Conservation (phyloP, 2,329 filamentous ascomycete species). For the Talaromyces pinophilus region DNA sequence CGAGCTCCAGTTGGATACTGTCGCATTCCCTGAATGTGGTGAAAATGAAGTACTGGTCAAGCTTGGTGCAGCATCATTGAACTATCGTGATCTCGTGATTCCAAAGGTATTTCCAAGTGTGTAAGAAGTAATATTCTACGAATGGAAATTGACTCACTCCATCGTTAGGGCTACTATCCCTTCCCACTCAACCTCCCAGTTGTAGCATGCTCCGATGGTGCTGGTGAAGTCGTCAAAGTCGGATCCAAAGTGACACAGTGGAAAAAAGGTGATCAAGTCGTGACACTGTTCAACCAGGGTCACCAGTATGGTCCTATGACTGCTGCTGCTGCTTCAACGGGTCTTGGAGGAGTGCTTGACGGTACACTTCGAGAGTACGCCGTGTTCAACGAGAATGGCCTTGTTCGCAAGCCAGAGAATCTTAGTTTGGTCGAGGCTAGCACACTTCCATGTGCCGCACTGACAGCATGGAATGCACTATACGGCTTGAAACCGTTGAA, state of each 20-base stretch:
- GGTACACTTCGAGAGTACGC: constrained; percentile 69
- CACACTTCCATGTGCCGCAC: constrained; percentile 61
- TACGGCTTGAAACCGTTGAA: constrained; percentile 58
- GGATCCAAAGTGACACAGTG: constrained; percentile 59
- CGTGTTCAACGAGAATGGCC: constrained; percentile 66
- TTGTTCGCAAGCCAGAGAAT: constrained; percentile 63
- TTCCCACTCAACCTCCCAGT: constrained; percentile 37
- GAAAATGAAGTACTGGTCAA: constrained; percentile 74
- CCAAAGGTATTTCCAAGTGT: constrained; percentile 42
- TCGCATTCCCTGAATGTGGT: constrained; percentile 60
- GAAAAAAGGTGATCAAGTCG: constrained; percentile 60
- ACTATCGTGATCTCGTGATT: constrained; percentile 54
- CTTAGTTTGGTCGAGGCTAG: constrained; percentile 57
- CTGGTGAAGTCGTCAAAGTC: constrained; percentile 53
- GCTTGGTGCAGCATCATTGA: constrained; percentile 53
- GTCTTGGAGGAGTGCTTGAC: constrained; percentile 68
- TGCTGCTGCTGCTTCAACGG: constrained; percentile 48
- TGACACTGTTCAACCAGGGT: constrained; percentile 59
- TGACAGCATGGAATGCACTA: constrained; percentile 68
- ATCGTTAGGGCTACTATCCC: constrained; percentile 32
- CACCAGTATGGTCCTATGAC: constrained; percentile 55
- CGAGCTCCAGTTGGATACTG: constrained; percentile 56
- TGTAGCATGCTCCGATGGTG: constrained; percentile 40
- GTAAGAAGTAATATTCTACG: not conserved
- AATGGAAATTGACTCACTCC: constrained; percentile 37